phyloP scores from a whole-genome alignment of 495 filamentous ascomycete genomes.

The Aspergillus conjunctus region DNA sequence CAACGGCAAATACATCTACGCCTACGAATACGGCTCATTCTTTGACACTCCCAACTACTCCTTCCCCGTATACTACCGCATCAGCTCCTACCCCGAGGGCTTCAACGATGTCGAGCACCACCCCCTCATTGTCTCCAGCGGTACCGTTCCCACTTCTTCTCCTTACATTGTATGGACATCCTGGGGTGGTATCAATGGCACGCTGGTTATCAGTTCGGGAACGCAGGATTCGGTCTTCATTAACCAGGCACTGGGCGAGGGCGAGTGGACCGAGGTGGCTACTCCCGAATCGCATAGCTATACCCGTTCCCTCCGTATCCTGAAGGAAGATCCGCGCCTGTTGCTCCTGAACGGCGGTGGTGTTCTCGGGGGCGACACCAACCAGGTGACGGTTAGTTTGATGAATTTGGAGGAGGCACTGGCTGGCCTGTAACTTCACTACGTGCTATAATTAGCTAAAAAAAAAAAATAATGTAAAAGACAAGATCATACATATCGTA shows the following conservation, averaged over 20 bases:
- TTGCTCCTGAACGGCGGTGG: slow-evolving; percentile 33
- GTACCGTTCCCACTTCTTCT: slow-evolving; percentile 52
- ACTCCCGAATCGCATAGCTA: slow-evolving; percentile 54
- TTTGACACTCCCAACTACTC: slow-evolving; percentile 42
- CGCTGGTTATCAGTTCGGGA: slow-evolving; percentile 58
- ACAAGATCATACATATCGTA: too few species aligned
- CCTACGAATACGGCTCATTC: slow-evolving; percentile 63
- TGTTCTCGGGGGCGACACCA: slow-evolving; percentile 27
- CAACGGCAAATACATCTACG: slow-evolving; percentile 61
- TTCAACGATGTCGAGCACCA: slow-evolving; percentile 49
- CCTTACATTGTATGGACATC: slow-evolving; percentile 59
- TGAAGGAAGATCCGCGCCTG: slow-evolving; percentile 34
- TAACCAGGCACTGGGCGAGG: slow-evolving; percentile 58
- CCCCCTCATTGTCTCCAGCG: slow-evolving; percentile 48
- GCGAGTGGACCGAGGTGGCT: slow-evolving; percentile 55
- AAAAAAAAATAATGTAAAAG: too few species aligned
- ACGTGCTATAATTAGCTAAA: too few species aligned
- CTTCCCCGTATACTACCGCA: slow-evolving; percentile 62
- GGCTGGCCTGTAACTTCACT: slow-evolving; percentile 6
- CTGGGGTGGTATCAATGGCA: slow-evolving; percentile 57
- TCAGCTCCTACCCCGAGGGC: slow-evolving; percentile 52
- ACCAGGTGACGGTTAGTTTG: slow-evolving; percentile 37
- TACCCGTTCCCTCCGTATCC: slow-evolving; percentile 51
- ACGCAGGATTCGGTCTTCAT: slow-evolving; percentile 56
- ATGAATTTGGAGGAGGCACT: slow-evolving; percentile 31